Evolutionary conservation across 768 basidiomycete species (phyloP), one percentile per base, ranked within the genome.

Genomic region (Suillus subluteus): DNA sequence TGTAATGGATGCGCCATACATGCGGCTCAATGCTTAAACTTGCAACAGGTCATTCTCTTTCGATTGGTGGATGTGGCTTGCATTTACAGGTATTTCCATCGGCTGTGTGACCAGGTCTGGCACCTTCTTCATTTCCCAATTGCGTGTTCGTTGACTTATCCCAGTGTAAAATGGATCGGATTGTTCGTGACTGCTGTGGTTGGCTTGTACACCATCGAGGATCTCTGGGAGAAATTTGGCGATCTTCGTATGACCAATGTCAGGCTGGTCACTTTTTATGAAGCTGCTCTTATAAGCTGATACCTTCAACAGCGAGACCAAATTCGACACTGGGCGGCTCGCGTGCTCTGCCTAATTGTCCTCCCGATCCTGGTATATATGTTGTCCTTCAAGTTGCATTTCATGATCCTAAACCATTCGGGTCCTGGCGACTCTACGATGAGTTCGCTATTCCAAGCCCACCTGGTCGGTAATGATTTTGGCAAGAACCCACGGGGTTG

Each of bases 361-460:
- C 81, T 99, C 8, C 98, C 98, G 1, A 86, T 96, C 71, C 83
- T 95, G 67, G 94, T 98, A 70, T 99, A 98, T 82, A 92, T 96
- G 87, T 80, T 88, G 21, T 92, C 88, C 26, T 99, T 99, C 89
- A 98, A 99, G 79, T 82, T 98, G 23, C 98, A 99, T 77, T 99
- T 99, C 82, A 76, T 98, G 76, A 86, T 99, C 68, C 82, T 99
- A 62, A 96, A 94, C 76, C 94, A 95, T 69, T 91, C 94, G 16
- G 97, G 97, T 46, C 94, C 98, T 26, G 98, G 97, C 18, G 97
- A 99, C 74, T 92, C 97, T 2, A 97, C 99, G 76, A 99, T 99
- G 97, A 95, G 92, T 76, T 98, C 95, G 9, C 83, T 99, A 23
- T 99, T 99, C 87, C 98, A 99, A 77, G 97, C 98, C 32, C 95